Evolutionary conservation across 2,329 filamentous ascomycete genomes (phyloP).

Genomic region (Penicillium decumbens): DNA sequence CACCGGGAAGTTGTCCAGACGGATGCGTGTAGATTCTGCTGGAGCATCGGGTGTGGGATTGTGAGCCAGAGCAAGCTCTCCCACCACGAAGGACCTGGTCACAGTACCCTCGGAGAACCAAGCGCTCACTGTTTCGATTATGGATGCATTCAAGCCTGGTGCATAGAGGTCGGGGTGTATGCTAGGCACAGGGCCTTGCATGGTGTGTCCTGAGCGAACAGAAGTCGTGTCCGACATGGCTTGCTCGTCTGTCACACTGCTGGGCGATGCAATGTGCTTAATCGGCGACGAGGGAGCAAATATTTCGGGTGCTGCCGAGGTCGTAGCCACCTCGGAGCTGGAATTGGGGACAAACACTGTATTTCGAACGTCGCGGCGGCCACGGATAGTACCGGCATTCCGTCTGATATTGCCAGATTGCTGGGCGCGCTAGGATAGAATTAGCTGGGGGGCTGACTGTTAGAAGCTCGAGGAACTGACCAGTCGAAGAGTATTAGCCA

Average conservation of each 20-base stretch:
- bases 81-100: conserved; percentile 68
- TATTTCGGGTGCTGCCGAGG: conserved; percentile 25
- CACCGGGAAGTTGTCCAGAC: conserved; percentile 80
- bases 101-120: conserved; percentile 71
- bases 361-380: conserved; percentile 85
- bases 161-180: conserved; percentile 77
- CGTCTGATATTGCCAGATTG: conserved; percentile 54
- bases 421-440: conserved; percentile 40
- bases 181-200: conserved; percentile 62
- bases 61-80: conserved; percentile 84
- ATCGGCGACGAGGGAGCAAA: conserved; percentile 35
- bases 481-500: conserved; percentile 47
- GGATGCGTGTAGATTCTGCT: conserved; percentile 59
- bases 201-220: conserved; percentile 78
- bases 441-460: neutral
- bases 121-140: conserved; percentile 87
- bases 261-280: conserved; percentile 45
- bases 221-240: conserved; percentile 81
- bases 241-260: conserved; percentile 60
- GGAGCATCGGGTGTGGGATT: conserved; percentile 47
- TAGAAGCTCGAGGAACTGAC: conserved; percentile 24
- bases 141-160: conserved; percentile 77
- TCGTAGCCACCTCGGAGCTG: conserved; percentile 31
- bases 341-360: conserved; percentile 71
- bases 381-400: conserved; percentile 72